Conservation (phyloP, 345 rosid genomes). For the Ricinus communis region DNA sequence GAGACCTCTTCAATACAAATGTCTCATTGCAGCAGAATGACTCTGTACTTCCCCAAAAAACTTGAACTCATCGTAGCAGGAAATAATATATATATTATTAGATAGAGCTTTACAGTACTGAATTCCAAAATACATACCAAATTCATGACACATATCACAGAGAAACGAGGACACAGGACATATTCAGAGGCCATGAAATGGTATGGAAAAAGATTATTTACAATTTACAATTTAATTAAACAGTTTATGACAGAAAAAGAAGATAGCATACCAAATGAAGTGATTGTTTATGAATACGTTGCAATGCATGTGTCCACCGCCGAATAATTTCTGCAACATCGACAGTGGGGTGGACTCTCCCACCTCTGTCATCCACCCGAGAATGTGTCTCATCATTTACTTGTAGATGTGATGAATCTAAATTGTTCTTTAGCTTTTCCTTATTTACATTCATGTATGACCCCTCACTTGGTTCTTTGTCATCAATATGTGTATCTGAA, state of each 20-base stretch:
- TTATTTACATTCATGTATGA: slow-evolving; percentile 36
- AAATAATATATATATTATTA: not conserved
- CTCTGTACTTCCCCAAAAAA: not conserved
- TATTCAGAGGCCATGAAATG: not conserved
- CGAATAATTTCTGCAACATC: slow-evolving; percentile 97
- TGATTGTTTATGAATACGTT: slow-evolving; percentile 96
- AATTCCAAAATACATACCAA: not conserved
- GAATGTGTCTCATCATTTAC: slow-evolving; percentile 66
- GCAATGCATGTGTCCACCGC: slow-evolving; percentile 99
- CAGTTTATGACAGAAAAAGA: slow-evolving; percentile 16
- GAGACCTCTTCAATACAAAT: not conserved
- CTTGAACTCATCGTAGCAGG: not conserved
- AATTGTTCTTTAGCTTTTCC: slow-evolving; percentile 43
- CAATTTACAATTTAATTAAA: slow-evolving; percentile 5
- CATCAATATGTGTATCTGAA: slow-evolving; percentile 62
- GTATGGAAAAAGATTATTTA: not conserved
- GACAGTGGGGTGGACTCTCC: slow-evolving; percentile 81
- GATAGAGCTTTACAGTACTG: not conserved
- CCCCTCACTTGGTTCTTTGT: slow-evolving; percentile 67
- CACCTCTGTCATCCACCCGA: slow-evolving; percentile 83
- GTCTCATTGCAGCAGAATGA: not conserved
- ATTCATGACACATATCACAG: not conserved
- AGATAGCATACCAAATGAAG: slow-evolving; percentile 76
- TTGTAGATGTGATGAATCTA: slow-evolving; percentile 46
- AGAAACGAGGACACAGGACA: slow-evolving; percentile 6